Conservation (phyloP, 2,329 filamentous ascomycete species). For the Aspergillus sp. region DNA sequence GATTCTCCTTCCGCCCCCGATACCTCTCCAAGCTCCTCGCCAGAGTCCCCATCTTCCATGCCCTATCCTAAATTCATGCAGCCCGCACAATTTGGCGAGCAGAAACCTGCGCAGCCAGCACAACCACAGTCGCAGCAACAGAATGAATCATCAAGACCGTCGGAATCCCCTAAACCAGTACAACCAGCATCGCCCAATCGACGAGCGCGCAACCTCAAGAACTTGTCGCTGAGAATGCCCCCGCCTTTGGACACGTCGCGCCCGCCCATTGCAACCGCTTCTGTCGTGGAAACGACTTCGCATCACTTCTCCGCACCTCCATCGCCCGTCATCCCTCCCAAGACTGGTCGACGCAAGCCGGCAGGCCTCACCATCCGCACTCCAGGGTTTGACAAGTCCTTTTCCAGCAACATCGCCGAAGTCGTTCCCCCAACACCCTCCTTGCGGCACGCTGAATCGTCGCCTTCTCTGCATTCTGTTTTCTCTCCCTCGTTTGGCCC, state of each 20-base stretch:
- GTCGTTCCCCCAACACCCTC: slow-evolving; percentile 54
- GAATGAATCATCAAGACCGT: slow-evolving; percentile 18
- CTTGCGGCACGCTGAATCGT: slow-evolving; percentile 57
- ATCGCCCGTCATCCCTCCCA: slow-evolving; percentile 51
- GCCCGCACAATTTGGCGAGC: slow-evolving; percentile 20
- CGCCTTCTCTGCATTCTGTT: slow-evolving; percentile 50
- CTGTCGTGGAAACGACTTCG: slow-evolving; percentile 38
- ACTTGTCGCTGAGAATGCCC: slow-evolving; percentile 56
- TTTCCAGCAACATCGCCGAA: slow-evolving; percentile 42
- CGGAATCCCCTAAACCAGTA: slow-evolving; percentile 30
- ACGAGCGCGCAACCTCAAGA: slow-evolving; percentile 55
- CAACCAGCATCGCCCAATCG: slow-evolving; percentile 30
- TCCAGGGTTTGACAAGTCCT: slow-evolving; percentile 43
- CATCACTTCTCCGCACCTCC: slow-evolving; percentile 45
- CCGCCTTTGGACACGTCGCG: slow-evolving; percentile 34
- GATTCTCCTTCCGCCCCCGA: slow-evolving; percentile 88
- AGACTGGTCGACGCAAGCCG: slow-evolving; percentile 50
- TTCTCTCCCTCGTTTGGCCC: slow-evolving; percentile 47
- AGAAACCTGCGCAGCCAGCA: slow-evolving; percentile 17
- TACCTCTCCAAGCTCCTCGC: slow-evolving; percentile 83
- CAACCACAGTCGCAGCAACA: background rate
- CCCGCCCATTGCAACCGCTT: slow-evolving; percentile 44
- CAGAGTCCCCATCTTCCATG: slow-evolving; percentile 76
- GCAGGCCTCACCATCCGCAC: slow-evolving; percentile 57
- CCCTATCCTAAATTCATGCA: slow-evolving; percentile 44